These are phyloP conservation scores for Claviceps sp. DNA, from an alignment of 2,329 filamentous ascomycete species.

Conservation along the genomic window DNA sequence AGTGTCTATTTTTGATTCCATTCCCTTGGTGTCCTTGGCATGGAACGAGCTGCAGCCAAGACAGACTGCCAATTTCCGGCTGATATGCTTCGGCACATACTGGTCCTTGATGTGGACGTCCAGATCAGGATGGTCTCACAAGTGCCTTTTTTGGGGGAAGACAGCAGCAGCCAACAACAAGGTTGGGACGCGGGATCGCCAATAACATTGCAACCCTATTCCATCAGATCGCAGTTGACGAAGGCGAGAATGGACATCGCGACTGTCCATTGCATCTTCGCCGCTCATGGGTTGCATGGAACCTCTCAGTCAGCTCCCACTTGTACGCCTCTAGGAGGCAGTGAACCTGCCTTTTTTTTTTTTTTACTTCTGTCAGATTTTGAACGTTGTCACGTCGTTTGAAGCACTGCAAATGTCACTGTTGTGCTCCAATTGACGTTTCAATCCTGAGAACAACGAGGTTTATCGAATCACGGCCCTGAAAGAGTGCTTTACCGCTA, in stretches of 20 bases:
- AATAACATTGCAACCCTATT: neutral
- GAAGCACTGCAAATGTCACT: neutral
- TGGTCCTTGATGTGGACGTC: neutral
- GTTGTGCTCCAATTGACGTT: neutral
- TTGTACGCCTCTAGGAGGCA: neutral
- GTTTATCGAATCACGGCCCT: constrained; percentile 8
- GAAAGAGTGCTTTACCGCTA: constrained; percentile 6
- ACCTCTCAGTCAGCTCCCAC: neutral
- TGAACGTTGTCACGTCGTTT: neutral
- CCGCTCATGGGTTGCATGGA: neutral
- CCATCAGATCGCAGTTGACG: neutral
- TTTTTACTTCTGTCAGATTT: neutral
- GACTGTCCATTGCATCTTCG: neutral
- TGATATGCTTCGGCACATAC: neutral
- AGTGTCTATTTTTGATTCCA: neutral
- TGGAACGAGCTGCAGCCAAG: neutral
- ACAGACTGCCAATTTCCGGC: neutral
- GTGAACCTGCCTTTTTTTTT: neutral
- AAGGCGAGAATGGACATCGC: neutral
- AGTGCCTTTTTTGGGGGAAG: neutral
- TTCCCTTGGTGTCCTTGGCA: neutral
- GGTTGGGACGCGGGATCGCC: neutral
- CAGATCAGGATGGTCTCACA: neutral
- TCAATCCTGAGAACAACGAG: constrained; percentile 11
- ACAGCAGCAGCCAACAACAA: neutral